A percentile compares a stretch with the other conserved stretches of the same genome.
phyloP scores from a whole-genome alignment of 2,329 filamentous ascomycete species.

The Aspergillus novofumigatus region DNA sequence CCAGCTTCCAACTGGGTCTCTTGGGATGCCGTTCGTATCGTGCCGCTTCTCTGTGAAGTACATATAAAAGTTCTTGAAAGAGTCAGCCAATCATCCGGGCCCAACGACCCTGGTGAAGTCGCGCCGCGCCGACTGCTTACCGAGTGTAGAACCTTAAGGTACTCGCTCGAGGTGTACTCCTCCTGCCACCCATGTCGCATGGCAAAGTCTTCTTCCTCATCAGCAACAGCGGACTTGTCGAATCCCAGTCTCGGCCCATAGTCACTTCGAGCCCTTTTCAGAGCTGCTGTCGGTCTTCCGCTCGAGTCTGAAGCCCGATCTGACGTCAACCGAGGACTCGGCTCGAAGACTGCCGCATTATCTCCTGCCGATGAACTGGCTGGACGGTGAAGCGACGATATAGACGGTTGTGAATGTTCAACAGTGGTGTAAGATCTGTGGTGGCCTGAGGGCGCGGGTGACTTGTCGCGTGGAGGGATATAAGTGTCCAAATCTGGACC shows the following conservation, averaged over 20 bases:
- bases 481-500: constrained; percentile 36
- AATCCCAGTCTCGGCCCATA: constrained; percentile 42
- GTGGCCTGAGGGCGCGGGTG: constrained; percentile 28
- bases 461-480: constrained; percentile 33
- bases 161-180: constrained; percentile 86
- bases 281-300: constrained; percentile 33
- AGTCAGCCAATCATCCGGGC: constrained; percentile 5
- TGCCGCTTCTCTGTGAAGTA: constrained; percentile 98
- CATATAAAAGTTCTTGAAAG: constrained; percentile 91
- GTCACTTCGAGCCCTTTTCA: constrained; percentile 52
- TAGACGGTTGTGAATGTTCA: constrained; percentile 24
- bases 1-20: constrained; percentile 51
- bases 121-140: constrained; percentile 46
- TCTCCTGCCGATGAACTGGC: constrained; percentile 32
- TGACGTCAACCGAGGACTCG: constrained; percentile 22
- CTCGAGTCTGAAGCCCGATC: constrained; percentile 27
- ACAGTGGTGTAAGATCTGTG: constrained; percentile 34
- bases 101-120: neutral
- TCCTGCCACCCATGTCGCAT: constrained; percentile 87
- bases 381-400: constrained; percentile 21
- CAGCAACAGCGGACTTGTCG: constrained; percentile 29
- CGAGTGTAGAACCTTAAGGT: constrained; percentile 76
- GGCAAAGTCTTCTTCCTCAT: constrained; percentile 50
- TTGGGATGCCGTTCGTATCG: constrained; percentile 86
- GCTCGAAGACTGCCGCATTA: constrained; percentile 19